Percentiles rank a stretch among this genome's conserved stretches.
Evolutionary conservation across 192 early-diverging fungal genomes (phyloP).

Genomic region (Backusella macrospora): DNA sequence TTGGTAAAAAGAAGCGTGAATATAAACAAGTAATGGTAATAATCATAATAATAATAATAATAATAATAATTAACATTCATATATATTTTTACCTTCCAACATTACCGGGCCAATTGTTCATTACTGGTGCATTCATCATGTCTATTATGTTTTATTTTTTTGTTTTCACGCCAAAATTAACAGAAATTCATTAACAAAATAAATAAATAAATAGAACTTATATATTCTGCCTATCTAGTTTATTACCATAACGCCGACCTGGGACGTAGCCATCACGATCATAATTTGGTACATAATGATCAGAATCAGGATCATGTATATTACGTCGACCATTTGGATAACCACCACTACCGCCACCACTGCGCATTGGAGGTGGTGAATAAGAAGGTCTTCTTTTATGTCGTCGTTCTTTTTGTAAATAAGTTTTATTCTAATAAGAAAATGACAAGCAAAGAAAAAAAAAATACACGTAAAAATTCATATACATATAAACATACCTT

Average conservation of each 20-base stretch:
- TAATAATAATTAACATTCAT: no score
- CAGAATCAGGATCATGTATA: slow-evolving; percentile 33
- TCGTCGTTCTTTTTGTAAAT: slow-evolving; percentile 20
- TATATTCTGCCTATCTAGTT: slow-evolving; percentile 28
- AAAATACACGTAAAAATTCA: background rate
- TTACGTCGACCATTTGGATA: slow-evolving; percentile 11
- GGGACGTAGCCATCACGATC: slow-evolving; percentile 76
- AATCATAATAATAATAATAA: background rate
- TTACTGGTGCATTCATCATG: slow-evolving; percentile 17
- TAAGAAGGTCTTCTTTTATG: slow-evolving; percentile 30
- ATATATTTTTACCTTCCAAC: slow-evolving; percentile 11
- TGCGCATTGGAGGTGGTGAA: slow-evolving; percentile 28
- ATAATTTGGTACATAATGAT: slow-evolving; percentile 86
- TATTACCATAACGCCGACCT: slow-evolving; percentile 53
- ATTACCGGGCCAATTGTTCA: slow-evolving; percentile 19
- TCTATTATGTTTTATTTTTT: slow-evolving; percentile 10
- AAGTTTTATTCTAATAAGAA: background rate
- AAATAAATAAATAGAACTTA: background rate
- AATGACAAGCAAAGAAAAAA: no score
- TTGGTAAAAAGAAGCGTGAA: background rate
- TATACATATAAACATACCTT: slow-evolving; percentile 28
- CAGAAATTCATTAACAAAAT: no score
- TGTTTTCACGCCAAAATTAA: no score
- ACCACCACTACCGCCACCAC: background rate
- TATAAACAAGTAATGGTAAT: no score